phyloP scores from a whole-genome alignment of 306 rosid species.

The Cicer arietinum region DNA sequence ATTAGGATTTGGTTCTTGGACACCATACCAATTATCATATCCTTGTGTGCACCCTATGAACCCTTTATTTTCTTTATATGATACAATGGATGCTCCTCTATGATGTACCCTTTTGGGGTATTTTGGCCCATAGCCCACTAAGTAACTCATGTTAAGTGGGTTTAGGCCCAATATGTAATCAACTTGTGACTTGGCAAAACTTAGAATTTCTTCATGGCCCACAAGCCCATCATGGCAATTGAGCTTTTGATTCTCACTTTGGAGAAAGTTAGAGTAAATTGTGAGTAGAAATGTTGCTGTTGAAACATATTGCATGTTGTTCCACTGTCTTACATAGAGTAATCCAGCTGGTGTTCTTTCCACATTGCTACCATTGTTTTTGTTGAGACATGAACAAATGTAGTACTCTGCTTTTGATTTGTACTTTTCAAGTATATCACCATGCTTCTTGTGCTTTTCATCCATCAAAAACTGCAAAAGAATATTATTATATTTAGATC shows the following conservation, averaged over 20 bases:
- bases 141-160: conserved; percentile 78
- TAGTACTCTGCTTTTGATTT: conserved; percentile 77
- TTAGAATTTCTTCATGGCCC: conserved; percentile 51
- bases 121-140: conserved; percentile 71
- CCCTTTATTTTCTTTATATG: conserved; percentile 73
- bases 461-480: conserved; percentile 62
- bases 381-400: conserved; percentile 78
- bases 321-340: conserved; percentile 76
- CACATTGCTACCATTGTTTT: conserved; percentile 64
- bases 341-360: conserved; percentile 76
- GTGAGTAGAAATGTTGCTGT: conserved; percentile 80
- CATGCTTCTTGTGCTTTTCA: conserved; percentile 57
- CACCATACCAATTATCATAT: conserved; percentile 76
- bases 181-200: conserved; percentile 65
- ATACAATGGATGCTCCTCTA: conserved; percentile 78
- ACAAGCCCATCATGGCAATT: conserved; percentile 52
- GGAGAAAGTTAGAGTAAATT: conserved; percentile 69
- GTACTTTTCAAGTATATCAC: conserved; percentile 55
- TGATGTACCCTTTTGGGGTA: conserved; percentile 80
- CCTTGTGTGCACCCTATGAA: conserved; percentile 95
- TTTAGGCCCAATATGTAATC: conserved; percentile 80
- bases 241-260: conserved; percentile 50
- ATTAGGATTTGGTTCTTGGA: conserved; percentile 63
- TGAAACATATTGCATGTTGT: conserved; percentile 92
- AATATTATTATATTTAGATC: not conserved